Percentiles rank a stretch among this genome's conserved stretches.
Conservation (phyloP, 495 filamentous ascomycete species). For the Lophiostoma macrostomum region DNA sequence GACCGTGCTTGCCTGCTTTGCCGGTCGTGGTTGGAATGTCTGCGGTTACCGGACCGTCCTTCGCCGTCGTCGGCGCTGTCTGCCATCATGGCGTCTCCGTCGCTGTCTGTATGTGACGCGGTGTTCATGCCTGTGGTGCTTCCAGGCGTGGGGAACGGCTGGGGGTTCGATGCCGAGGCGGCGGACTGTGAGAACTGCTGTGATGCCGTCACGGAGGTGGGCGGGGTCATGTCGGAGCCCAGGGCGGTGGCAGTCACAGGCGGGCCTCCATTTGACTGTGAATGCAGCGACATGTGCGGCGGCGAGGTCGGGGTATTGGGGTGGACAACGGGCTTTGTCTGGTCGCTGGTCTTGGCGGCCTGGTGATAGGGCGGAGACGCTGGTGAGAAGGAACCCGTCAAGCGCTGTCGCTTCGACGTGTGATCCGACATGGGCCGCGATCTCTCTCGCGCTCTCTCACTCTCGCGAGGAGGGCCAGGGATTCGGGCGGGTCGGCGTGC, state of each 20-base stretch:
- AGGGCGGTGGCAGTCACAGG: constrained; percentile 36
- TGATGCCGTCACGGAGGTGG: constrained; percentile 34
- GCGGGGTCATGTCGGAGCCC: constrained; percentile 38
- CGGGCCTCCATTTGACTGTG: constrained; percentile 31
- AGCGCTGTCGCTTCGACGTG: constrained; percentile 35
- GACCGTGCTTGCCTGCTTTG: constrained; percentile 29
- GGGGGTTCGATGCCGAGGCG: constrained; percentile 29
- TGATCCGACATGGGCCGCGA: constrained; percentile 35
- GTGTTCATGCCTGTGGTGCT: constrained; percentile 39
- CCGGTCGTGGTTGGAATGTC: constrained; percentile 43
- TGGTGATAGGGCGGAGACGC: constrained; percentile 37
- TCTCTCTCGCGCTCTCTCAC: neutral
- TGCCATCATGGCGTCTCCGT: constrained; percentile 42
- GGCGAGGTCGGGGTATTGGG: constrained; percentile 44
- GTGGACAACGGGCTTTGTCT: constrained; percentile 37
- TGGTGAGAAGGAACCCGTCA: constrained; percentile 40
- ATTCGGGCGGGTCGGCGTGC: neutral
- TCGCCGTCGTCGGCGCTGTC: constrained; percentile 23
- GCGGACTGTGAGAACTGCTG: constrained; percentile 33
- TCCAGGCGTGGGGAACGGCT: constrained; percentile 45
- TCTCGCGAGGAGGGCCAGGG: constrained; percentile 3
- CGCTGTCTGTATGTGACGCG: constrained; percentile 36
- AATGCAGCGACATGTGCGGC: constrained; percentile 34
- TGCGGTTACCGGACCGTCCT: constrained; percentile 26
- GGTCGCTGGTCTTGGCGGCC: constrained; percentile 30